phyloP scores from a whole-genome alignment of 2,329 filamentous ascomycete species.

The Phialophora expanda region DNA sequence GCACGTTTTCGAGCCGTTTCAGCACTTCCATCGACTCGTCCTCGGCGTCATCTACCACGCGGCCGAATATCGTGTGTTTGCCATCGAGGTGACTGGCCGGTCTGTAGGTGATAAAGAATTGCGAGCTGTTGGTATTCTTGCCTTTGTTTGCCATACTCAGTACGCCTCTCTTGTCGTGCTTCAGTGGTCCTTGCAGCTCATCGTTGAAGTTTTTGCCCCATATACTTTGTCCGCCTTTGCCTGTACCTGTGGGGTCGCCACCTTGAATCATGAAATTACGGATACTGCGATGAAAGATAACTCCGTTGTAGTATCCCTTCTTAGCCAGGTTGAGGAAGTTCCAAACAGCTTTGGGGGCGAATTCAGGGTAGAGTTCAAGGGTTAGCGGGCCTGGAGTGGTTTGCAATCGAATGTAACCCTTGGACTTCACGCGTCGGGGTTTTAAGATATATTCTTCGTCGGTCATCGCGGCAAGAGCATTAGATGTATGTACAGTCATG shows the following conservation, averaged over 20 bases:
- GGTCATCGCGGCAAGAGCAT: constrained; percentile 80
- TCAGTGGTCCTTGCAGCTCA: constrained; percentile 86
- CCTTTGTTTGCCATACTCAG: constrained; percentile 98
- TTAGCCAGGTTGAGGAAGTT: constrained; percentile 91
- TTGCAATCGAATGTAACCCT: constrained; percentile 87
- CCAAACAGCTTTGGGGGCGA: constrained; percentile 91
- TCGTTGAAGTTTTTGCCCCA: constrained; percentile 96
- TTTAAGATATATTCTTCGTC: constrained; percentile 98
- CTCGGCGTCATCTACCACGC: constrained; percentile 71
- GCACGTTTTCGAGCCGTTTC: constrained; percentile 74
- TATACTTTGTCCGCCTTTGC: constrained; percentile 83
- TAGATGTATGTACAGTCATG: constrained; percentile 87
- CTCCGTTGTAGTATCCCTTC: constrained; percentile 82
- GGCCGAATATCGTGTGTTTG: constrained; percentile 97
- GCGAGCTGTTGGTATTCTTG: constrained; percentile 93
- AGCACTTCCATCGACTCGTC: constrained; percentile 63
- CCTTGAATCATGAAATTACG: constrained; percentile 98
- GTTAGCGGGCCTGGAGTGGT: constrained; percentile 86
- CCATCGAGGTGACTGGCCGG: constrained; percentile 82
- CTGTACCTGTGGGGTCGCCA: constrained; percentile 90
- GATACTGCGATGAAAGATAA: constrained; percentile 91
- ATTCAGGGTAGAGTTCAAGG: constrained; percentile 87
- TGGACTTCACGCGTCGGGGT: constrained; percentile 83
- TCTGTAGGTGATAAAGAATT: constrained; percentile 94
- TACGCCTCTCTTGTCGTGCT: constrained; percentile 80